phyloP scores from a whole-genome alignment of 352 stramenopile species.

The Pythium aristosporum region DNA sequence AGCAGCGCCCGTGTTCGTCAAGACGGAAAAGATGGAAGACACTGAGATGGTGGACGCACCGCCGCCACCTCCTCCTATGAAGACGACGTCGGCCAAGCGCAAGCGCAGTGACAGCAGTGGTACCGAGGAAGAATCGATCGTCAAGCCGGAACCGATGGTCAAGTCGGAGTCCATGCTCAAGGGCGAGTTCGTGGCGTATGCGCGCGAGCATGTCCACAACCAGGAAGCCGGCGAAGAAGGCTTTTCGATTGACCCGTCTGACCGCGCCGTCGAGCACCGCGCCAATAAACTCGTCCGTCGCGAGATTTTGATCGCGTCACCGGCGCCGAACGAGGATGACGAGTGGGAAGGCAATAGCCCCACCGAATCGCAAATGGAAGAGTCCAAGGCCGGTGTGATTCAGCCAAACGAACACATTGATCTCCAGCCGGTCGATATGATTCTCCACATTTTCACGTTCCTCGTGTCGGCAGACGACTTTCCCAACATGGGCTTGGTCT shows the following conservation, averaged over 20 bases:
- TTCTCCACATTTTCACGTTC: constrained; percentile 87
- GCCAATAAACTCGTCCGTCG: constrained; percentile 82
- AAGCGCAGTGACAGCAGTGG: constrained; percentile 20
- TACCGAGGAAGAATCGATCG: background rate
- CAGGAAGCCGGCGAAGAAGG: constrained; percentile 79
- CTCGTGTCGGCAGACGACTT: constrained; percentile 74
- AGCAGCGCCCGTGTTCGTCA: constrained; percentile 9
- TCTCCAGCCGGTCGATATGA: constrained; percentile 85
- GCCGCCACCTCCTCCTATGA: background rate
- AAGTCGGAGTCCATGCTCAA: constrained; percentile 27
- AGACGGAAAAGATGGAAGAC: constrained; percentile 15
- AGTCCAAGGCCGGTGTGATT: constrained; percentile 29
- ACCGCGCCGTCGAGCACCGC: constrained; percentile 79
- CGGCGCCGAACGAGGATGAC: constrained; percentile 73
- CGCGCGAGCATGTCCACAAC: constrained; percentile 74
- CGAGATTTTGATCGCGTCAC: constrained; percentile 84
- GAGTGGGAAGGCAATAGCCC: constrained; percentile 50
- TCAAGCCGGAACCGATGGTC: constrained; percentile 20
- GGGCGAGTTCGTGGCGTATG: constrained; percentile 63
- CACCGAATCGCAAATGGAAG: constrained; percentile 39
- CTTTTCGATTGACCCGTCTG: constrained; percentile 83
- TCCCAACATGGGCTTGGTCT: constrained; percentile 70
- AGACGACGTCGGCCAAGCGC: constrained; percentile 10
- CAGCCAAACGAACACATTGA: constrained; percentile 75
- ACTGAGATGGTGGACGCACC: constrained; percentile 9